Conservation (phyloP, 331 rosid species). For the Telfairia occidentalis region DNA sequence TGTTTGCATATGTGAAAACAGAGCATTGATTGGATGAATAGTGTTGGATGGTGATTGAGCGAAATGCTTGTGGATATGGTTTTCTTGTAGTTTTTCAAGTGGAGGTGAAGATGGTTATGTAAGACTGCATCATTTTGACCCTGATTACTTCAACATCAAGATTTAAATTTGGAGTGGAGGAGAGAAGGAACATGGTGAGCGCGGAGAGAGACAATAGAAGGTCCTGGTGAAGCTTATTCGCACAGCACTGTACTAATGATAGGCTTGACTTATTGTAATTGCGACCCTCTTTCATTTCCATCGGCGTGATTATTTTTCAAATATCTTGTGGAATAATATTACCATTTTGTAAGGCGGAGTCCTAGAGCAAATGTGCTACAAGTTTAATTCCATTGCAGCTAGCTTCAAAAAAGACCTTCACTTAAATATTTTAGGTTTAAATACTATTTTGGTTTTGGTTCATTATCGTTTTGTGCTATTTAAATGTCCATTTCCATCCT, state of each 20-base stretch:
- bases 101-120: conserved; percentile 98
- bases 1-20: not conserved
- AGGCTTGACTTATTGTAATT: not conserved
- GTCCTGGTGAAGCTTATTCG: too few relatives aligned
- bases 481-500: too few relatives aligned
- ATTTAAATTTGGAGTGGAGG: conserved; percentile 27
- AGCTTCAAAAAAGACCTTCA: too few relatives aligned
- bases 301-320: not conserved
- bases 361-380: not conserved
- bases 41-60: not conserved
- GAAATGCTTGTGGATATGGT: not conserved
- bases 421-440: too few relatives aligned
- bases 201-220: too few relatives aligned
- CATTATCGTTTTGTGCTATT: too few relatives aligned
- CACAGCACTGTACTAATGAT: not conserved
- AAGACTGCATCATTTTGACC: conserved; percentile 83
- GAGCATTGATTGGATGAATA: not conserved
- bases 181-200: not conserved
- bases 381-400: not conserved
- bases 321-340: not conserved
- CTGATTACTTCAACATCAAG: conserved; percentile 82
- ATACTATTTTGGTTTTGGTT: too few relatives aligned
- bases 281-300: not conserved
- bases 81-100: conserved; percentile 64
- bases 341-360: not conserved